phyloP scores from a whole-genome alignment of 305 asterid genomes.

The Rubia tinctorum region DNA sequence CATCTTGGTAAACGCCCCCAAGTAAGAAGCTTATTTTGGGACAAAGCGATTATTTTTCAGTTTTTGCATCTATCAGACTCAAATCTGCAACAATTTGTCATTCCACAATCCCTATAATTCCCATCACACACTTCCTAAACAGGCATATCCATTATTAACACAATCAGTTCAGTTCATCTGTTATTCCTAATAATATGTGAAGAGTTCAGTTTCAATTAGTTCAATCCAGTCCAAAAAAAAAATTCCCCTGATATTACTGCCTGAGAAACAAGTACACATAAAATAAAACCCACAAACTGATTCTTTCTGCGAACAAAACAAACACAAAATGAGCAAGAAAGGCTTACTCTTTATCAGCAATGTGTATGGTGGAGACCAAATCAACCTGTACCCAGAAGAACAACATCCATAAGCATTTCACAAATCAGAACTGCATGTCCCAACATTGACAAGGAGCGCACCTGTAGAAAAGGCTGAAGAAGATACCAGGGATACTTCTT shows the following conservation, averaged over 20 bases:
- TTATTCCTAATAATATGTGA: too few species aligned
- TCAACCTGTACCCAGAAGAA: slow-evolving; percentile 57
- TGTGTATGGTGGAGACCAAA: slow-evolving; percentile 94
- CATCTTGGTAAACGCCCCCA: neutral
- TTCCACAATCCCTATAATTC: neutral
- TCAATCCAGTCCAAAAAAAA: neutral
- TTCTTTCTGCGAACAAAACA: neutral
- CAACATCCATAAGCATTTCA: slow-evolving; percentile 12
- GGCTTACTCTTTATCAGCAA: slow-evolving; percentile 95
- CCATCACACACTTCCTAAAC: neutral
- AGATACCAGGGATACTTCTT: slow-evolving; percentile 94
- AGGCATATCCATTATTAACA: neutral
- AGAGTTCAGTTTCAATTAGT: neutral
- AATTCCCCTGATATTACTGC: neutral
- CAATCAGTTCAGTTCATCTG: neutral
- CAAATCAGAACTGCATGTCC: too few species aligned
- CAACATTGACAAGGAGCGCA: slow-evolving; percentile 13
- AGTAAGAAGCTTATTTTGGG: neutral
- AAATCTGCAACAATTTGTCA: neutral
- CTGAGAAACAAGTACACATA: neutral
- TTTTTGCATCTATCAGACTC: neutral
- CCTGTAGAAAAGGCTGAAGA: slow-evolving; percentile 81
- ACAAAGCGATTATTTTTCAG: neutral
- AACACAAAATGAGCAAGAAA: neutral
- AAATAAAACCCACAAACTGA: neutral